Percentiles rank a stretch among this genome's conserved stretches.
These are phyloP conservation scores for Fraxinus dipetala DNA, from an alignment of 305 asterid species.

Conservation along the genomic window DNA sequence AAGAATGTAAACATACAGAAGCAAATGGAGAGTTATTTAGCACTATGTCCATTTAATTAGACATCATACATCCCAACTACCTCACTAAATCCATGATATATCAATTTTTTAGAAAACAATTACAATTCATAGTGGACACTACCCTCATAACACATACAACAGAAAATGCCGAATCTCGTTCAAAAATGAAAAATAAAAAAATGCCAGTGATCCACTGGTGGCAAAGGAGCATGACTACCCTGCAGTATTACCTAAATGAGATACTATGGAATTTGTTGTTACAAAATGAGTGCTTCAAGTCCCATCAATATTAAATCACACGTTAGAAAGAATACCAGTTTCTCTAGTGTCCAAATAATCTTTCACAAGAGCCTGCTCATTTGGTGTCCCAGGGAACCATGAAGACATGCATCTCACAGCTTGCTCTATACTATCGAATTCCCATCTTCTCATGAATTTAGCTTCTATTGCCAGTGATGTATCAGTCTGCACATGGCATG, in stretches of 20 bases:
- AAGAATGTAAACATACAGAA: not conserved
- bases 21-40: not conserved
- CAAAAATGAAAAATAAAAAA: too few relatives aligned
- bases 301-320: not conserved
- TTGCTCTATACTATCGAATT: constrained; percentile 68
- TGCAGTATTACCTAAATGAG: not conserved
- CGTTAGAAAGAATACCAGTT: constrained; percentile 37
- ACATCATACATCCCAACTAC: not conserved
- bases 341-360: constrained; percentile 42
- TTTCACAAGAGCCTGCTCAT: constrained; percentile 49
- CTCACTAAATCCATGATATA: not conserved
- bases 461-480: constrained; percentile 76
- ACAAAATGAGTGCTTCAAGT: not conserved
- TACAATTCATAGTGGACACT: not conserved
- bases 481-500: constrained; percentile 53
- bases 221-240: not conserved
- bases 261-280: not conserved
- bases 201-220: not conserved
- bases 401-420: constrained; percentile 49
- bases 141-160: not conserved
- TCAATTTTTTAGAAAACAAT: not conserved
- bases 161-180: not conserved
- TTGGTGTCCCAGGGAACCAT: constrained; percentile 64
- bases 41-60: not conserved
- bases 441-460: constrained; percentile 72